Conservation (phyloP, 441 rosid genomes). For the Eruca vesicaria region DNA sequence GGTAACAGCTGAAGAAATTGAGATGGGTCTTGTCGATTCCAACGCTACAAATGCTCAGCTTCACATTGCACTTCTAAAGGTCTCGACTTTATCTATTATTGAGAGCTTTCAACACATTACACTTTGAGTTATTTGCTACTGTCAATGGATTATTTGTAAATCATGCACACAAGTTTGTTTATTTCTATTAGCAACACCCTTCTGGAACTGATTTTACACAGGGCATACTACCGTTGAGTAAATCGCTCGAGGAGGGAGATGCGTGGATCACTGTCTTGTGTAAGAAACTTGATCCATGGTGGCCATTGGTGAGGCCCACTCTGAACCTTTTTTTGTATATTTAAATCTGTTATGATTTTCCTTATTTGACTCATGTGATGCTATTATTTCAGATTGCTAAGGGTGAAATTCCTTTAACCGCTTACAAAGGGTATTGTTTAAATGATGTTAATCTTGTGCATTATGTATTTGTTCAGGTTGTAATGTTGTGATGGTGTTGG, state of each 20-base stretch:
- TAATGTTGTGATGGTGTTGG: background rate
- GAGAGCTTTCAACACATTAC: background rate
- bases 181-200: background rate
- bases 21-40: slow-evolving; percentile 60
- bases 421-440: slow-evolving; percentile 56
- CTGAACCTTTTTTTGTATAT: background rate
- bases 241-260: slow-evolving; percentile 48
- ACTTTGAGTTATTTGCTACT: background rate
- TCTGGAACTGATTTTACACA: slow-evolving; percentile 21
- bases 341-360: background rate
- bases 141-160: background rate
- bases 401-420: slow-evolving; percentile 64
- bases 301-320: slow-evolving; percentile 66
- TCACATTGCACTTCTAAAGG: slow-evolving; percentile 76
- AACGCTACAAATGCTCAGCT: slow-evolving; percentile 54
- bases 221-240: slow-evolving; percentile 79
- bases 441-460: background rate
- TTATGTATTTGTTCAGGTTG: background rate
- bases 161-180: slow-evolving; percentile 6
- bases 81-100: slow-evolving; percentile 14
- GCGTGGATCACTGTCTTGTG: slow-evolving; percentile 79
- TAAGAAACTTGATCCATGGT: slow-evolving; percentile 71
- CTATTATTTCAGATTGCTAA: slow-evolving; percentile 64
- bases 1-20: slow-evolving; percentile 73
- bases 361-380: slow-evolving; percentile 6